Evolutionary conservation across 1,284 basidiomycete species (phyloP).

Genomic region (Pyrrhoderma lamaoense): DNA sequence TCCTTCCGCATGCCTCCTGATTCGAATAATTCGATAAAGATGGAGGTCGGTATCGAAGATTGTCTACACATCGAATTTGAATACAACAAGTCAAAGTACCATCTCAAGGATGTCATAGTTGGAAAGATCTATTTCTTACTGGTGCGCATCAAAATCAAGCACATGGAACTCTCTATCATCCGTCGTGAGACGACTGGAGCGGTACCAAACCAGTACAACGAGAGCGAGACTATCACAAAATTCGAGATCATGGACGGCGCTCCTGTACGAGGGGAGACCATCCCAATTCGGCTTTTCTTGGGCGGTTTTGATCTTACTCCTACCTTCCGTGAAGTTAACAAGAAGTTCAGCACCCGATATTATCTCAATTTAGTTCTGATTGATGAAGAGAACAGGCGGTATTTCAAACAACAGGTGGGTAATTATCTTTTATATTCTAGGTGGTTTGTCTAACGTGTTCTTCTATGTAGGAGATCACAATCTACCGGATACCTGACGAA

Average conservation of each 20-base stretch:
- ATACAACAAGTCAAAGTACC: conserved; percentile 99
- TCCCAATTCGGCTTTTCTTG: conserved; percentile 95
- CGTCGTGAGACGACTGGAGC: conserved; percentile 94
- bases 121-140: conserved; percentile 99
- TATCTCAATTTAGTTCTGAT: conserved; percentile 96
- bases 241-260: conserved; percentile 99
- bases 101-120: conserved; percentile 98
- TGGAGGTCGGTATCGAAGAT: conserved; percentile 99
- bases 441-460: conserved; percentile 6
- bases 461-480: conserved; percentile 29
- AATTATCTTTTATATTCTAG: background rate
- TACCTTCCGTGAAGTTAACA: conserved; percentile 98
- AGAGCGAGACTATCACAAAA: conserved; percentile 98
- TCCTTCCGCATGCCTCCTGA: conserved; percentile 98
- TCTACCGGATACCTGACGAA: conserved; percentile 34
- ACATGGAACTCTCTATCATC: conserved; percentile 99
- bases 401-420: conserved; percentile 84
- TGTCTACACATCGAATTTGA: conserved; percentile 99
- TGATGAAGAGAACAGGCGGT: conserved; percentile 94
- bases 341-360: conserved; percentile 96
- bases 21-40: conserved; percentile 96
- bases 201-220: conserved; percentile 97
- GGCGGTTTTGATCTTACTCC: conserved; percentile 98
- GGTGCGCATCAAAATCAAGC: conserved; percentile 99
- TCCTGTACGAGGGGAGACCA: conserved; percentile 93